phyloP scores from a whole-genome alignment of 768 basidiomycete genomes.

The Leccinum longicurvipes region DNA sequence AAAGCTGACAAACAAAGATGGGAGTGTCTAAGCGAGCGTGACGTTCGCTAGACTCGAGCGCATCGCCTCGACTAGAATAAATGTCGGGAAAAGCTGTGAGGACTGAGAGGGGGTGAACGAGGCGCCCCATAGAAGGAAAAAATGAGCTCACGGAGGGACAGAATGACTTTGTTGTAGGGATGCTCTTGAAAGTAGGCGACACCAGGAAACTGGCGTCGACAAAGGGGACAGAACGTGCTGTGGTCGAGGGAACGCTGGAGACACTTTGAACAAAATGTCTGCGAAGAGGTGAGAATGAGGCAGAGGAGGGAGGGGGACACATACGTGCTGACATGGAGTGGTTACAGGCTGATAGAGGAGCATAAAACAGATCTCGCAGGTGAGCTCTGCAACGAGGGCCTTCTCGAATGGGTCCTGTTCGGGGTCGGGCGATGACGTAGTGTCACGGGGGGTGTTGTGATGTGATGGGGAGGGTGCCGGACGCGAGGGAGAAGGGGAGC shows the following conservation, averaged over 20 bases:
- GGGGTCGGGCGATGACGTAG: conserved; percentile 28
- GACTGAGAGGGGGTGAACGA: conserved; percentile 40
- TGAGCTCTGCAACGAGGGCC: conserved; percentile 63
- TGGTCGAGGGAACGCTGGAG: conserved; percentile 91
- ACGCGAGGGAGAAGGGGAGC: neutral
- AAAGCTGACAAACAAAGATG: conserved; percentile 85
- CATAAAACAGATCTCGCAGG: conserved; percentile 89
- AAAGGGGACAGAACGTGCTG: conserved; percentile 76
- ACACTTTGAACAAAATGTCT: conserved; percentile 92
- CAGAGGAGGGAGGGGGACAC: conserved; percentile 27
- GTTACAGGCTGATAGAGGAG: conserved; percentile 85
- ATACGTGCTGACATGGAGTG: conserved; percentile 91
- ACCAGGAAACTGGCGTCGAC: conserved; percentile 72
- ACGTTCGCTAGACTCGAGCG: conserved; percentile 73
- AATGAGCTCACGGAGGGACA: conserved; percentile 56
- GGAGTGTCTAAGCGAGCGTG: conserved; percentile 82
- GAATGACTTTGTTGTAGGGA: conserved; percentile 65
- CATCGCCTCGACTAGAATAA: conserved; percentile 61
- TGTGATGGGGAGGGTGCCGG: conserved; percentile 19
- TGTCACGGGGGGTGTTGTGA: conserved; percentile 24
- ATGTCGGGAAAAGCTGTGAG: conserved; percentile 63
- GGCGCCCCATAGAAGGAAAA: neutral
- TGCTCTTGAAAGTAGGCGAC: conserved; percentile 80
- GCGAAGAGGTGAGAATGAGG: conserved; percentile 9
- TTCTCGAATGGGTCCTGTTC: conserved; percentile 48